Base-by-base conservation (phyloP, 305 asterid species). In the Rubia peregrina region DNA sequence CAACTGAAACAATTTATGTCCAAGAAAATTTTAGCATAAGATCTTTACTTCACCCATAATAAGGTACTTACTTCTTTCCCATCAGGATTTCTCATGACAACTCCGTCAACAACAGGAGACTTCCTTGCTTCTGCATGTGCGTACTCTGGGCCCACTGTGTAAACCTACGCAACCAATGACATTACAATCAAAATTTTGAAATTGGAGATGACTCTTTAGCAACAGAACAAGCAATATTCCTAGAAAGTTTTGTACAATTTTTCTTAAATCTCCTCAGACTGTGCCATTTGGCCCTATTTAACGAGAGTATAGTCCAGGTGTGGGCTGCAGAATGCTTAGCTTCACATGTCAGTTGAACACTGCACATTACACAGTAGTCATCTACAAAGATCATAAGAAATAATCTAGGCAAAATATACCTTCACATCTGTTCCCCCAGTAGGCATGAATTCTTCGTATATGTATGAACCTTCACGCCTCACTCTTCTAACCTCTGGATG, bases 91-190 rank as follows among this genome's bases (percentile, higher is more conserved):
- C 99, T 85, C 98, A 91, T 91, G 24, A 95, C 99, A 79, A 95
- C 99, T n/a, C 99, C 99, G 79, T 95, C 99, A 67, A 95, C 99
- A 71, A 95, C 99, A 33, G 99, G 99, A 81, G 99, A 95, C 79
- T 95, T 95, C 78, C 99, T 87, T 56, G 99, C 99, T 84, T 95
- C 99, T 38, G 99, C 98, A 81, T 95, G 99, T 61, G 99, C 99
- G 79, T 95, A 95, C 76, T 95, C 99, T 16, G 98, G 97, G 57
- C 99, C 98, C 71, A 95, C 99, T 21, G 99, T 95, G 68, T 95
- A 95, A 40, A 95, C 99, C 98, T 95, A 79, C 53, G n/a, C 63
- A 14, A 13, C 70, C 30, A 61, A 17, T 61, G 60, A 69, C 26
- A 62, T 48, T 10, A 53, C 48, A 49, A 69, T 62, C 41, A 6